Conservation (phyloP, 1,139 yeast genomes). For the Geotrichum reessii region DNA sequence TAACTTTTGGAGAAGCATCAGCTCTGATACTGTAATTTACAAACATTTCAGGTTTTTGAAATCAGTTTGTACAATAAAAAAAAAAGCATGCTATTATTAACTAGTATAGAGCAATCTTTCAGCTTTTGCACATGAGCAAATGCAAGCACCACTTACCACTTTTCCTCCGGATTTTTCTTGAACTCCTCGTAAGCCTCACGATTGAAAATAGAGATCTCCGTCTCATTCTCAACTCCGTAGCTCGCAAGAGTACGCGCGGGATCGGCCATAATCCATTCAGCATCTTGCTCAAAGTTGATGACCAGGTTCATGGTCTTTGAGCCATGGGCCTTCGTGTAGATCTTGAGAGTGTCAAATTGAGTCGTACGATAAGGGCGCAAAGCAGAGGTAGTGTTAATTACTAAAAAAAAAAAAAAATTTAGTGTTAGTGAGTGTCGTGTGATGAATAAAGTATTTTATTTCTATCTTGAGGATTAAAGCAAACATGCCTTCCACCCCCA, state of each 20-base stretch:
- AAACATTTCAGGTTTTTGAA: no score
- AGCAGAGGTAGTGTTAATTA: slow-evolving; percentile 60
- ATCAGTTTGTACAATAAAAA: no score
- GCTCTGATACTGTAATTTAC: no score
- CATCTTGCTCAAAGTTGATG: slow-evolving; percentile 79
- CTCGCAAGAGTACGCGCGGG: slow-evolving; percentile 47
- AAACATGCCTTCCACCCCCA: no score
- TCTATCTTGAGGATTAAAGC: background rate
- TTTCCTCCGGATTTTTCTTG: slow-evolving; percentile 80
- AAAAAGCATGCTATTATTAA: no score
- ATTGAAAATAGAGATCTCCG: slow-evolving; percentile 80
- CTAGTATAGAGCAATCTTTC: no score
- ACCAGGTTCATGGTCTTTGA: slow-evolving; percentile 89
- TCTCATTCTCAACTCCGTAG: slow-evolving; percentile 79
- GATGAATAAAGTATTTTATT: background rate
- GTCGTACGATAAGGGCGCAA: slow-evolving; percentile 79
- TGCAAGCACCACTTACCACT: slow-evolving; percentile 47
- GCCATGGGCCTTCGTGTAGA: slow-evolving; percentile 93
- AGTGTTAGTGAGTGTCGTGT: background rate
- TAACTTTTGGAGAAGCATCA: no score
- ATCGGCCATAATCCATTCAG: slow-evolving; percentile 56
- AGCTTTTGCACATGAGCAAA: no score
- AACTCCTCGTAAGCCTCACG: slow-evolving; percentile 57
- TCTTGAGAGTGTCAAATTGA: slow-evolving; percentile 68
- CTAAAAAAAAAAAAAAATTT: slow-evolving; percentile 19